Evolutionary conservation across 257 asterid genomes (phyloP).

Genomic region (Solanum chaucha): DNA sequence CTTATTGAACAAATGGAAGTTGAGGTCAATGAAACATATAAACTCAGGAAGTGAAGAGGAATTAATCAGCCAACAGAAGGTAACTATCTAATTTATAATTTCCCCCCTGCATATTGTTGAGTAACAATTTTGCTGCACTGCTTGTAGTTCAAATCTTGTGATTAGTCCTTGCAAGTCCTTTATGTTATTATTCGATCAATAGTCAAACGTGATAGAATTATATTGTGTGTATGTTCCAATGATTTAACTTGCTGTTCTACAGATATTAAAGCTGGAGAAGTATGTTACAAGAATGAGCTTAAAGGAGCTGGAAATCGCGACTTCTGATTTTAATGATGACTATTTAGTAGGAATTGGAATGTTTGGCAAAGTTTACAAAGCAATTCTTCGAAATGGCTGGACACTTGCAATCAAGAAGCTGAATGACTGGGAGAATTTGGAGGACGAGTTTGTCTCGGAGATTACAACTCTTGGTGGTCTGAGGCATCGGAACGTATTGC

Average conservation of each 20-base stretch:
- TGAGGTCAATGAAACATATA: background rate
- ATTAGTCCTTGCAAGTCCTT: background rate
- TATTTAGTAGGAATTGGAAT: slow-evolving; percentile 1
- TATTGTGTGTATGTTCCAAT: background rate
- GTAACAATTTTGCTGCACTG: too few species aligned
- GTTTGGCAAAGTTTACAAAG: slow-evolving; percentile 12
- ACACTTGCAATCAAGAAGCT: slow-evolving; percentile 7
- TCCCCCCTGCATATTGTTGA: too few species aligned
- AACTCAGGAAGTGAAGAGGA: background rate
- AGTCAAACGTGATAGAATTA: background rate
- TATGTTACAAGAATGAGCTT: slow-evolving; percentile 9
- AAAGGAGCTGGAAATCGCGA: background rate
- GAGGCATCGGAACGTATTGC: slow-evolving; percentile 10
- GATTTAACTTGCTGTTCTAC: background rate
- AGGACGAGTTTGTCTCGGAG: slow-evolving; percentile 1
- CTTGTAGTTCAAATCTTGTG: background rate
- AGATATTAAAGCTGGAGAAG: slow-evolving; percentile 15
- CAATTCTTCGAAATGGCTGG: background rate
- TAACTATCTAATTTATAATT: background rate
- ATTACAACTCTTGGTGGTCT: slow-evolving; percentile 7
- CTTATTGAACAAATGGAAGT: background rate
- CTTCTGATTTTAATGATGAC: background rate
- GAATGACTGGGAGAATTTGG: background rate
- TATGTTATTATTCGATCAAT: background rate
- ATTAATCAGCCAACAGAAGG: background rate